These are phyloP conservation scores for Macrocystidia cucumis DNA, from an alignment of 1,284 basidiomycete genomes.

Conservation along the genomic window DNA sequence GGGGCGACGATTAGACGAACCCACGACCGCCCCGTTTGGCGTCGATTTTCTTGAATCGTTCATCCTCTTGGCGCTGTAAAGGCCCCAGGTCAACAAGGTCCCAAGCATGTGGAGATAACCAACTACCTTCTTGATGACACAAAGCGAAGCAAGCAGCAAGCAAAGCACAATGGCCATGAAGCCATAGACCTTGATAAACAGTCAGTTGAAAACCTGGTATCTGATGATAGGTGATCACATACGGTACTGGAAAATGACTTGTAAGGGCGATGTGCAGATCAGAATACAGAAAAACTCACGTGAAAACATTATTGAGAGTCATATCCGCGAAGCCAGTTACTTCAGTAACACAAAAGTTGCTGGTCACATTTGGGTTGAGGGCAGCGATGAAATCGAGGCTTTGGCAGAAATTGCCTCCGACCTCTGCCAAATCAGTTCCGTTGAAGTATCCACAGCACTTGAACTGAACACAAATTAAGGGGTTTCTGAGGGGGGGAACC, in stretches of 20 bases:
- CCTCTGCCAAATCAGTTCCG: constrained; percentile 47
- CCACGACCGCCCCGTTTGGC: constrained; percentile 76
- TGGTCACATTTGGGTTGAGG: constrained; percentile 31
- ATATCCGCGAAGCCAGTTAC: constrained; percentile 60
- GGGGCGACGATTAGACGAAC: constrained; percentile 85
- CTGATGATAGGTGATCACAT: constrained; percentile 9
- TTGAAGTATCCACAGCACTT: constrained; percentile 80
- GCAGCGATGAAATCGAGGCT: constrained; percentile 40
- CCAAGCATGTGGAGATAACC: constrained; percentile 2
- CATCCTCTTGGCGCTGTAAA: constrained; percentile 62
- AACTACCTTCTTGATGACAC: constrained; percentile 73
- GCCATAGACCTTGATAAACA: constrained; percentile 47
- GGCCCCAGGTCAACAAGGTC: constrained; percentile 11
- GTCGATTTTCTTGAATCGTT: constrained; percentile 82
- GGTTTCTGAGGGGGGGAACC: not conserved
- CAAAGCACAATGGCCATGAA: constrained; percentile 74
- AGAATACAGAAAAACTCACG: constrained; percentile 39
- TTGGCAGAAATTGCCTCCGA: constrained; percentile 57
- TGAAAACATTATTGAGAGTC: constrained; percentile 75
- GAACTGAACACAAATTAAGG: constrained; percentile 33
- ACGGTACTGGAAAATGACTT: constrained; percentile 26
- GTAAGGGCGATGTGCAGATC: constrained; percentile 1
- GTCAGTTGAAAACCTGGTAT: too few relatives aligned
- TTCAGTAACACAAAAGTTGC: constrained; percentile 59
- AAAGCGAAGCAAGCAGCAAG: constrained; percentile 71